Evolutionary conservation across 345 rosid species (phyloP), one percentile per base, ranked within the genome.

Genomic region (Aquilaria malaccensis): DNA sequence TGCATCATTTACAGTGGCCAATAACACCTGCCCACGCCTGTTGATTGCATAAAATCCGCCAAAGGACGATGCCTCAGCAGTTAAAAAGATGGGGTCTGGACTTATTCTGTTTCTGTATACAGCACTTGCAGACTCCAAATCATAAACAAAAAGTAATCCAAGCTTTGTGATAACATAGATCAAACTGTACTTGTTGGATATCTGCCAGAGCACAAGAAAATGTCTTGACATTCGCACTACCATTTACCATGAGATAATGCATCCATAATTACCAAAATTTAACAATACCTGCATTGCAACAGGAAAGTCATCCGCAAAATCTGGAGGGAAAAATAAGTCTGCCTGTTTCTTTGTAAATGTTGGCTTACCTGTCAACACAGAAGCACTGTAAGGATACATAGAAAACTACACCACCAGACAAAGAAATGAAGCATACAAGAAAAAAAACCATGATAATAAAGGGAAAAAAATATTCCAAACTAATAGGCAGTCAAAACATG

Each of bases 311-410:
- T 93, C 97, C 5, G 86, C 96, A 79, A 93, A 93, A 78, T 89
- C 98, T 31, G 97, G 98, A 13, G 97, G 98, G 32, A 89, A 89
- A 75, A 89, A 93, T 59, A 93, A 92, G 81, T 93, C 98, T 6
- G 98, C 97, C 67, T 89, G 94, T 65, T 89, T 93, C 82, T 93
- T 93, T 13, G 91, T 67, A 73, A 87, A 93, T 51, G 97, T 80
- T 60, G 97, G 85, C 60, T 89, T 92, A 62, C 98, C 98, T 91
- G 87, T 45, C 52, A 60, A 55, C 52, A 62, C 41, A 13, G 14
- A 54, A 53, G 54, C 50, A 12, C 31, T 47, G 61, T 33, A 66
- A 10, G 56, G 11, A 14, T 53, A 12, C 2, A 14, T 31, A 10
- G 15, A 29, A 33, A 64, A 22, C 59, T 9, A n/a, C 22, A 56